Evolutionary conservation across 768 basidiomycete genomes (phyloP).

Genomic region (Cantharellus cinnabarinus): DNA sequence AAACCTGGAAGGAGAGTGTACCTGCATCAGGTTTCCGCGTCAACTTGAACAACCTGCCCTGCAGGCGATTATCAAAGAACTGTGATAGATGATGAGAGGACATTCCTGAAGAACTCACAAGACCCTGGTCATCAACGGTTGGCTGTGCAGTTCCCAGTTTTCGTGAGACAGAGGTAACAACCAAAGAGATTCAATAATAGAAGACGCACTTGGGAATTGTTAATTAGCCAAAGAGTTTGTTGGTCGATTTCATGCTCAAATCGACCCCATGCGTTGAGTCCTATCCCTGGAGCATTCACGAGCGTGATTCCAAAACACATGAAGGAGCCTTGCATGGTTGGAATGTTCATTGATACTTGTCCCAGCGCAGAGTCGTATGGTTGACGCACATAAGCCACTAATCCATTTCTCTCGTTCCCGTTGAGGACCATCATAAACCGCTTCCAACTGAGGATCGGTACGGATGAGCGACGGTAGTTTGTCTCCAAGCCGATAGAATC

Average conservation of each 20-base stretch:
- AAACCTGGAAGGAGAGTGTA: no score
- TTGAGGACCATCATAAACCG: slow-evolving; percentile 3
- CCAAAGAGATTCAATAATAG: neutral
- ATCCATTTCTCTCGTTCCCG: slow-evolving; percentile 2
- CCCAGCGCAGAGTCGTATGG: neutral
- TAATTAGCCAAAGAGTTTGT: neutral
- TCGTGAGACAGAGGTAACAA: neutral
- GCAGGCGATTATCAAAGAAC: neutral
- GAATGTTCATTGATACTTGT: neutral
- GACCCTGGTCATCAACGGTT: neutral
- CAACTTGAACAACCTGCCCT: neutral
- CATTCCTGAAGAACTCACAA: neutral
- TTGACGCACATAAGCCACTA: slow-evolving; percentile 5
- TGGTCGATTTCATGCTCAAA: neutral
- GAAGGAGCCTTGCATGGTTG: neutral
- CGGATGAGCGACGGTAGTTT: slow-evolving; percentile 26
- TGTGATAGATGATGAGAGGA: neutral
- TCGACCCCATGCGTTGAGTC: neutral
- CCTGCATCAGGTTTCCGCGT: neutral
- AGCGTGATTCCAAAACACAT: neutral
- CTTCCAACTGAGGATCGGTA: neutral
- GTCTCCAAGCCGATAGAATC: slow-evolving; percentile 53
- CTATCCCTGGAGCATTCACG: neutral
- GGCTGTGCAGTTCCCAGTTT: neutral
- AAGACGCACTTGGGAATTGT: neutral